Evolutionary conservation across 495 filamentous ascomycete genomes (phyloP).

Genomic region (Durotheca rogersii): DNA sequence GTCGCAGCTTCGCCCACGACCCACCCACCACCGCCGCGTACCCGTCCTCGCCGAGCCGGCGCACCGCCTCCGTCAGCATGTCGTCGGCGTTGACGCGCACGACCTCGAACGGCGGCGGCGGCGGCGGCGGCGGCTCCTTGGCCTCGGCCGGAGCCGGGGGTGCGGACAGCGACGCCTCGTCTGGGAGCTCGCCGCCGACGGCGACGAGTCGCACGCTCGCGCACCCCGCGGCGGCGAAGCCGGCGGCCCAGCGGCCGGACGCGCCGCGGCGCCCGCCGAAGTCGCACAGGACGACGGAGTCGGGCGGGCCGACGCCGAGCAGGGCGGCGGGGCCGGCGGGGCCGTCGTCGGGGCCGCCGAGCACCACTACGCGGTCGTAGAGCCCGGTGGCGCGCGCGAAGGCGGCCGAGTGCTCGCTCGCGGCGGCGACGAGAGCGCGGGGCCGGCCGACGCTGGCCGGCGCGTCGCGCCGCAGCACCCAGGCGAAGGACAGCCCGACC

Average conservation of each 20-base stretch:
- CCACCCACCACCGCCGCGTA: constrained; percentile 34
- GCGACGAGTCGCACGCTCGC: constrained; percentile 41
- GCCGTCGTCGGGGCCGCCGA: constrained; percentile 34
- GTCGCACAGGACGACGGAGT: constrained; percentile 53
- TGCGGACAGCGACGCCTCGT: constrained; percentile 30
- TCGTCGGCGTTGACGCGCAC: constrained; percentile 47
- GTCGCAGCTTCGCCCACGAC: constrained; percentile 41
- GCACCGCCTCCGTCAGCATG: constrained; percentile 42
- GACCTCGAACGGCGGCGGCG: constrained; percentile 23
- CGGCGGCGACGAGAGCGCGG: constrained; percentile 38
- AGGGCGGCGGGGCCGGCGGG: constrained; percentile 17
- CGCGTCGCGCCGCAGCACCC: constrained; percentile 31
- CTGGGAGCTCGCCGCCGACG: constrained; percentile 41
- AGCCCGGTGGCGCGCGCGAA: constrained; percentile 37
- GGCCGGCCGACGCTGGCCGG: too few species aligned
- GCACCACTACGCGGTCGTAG: constrained; percentile 40
- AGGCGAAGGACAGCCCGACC: constrained; percentile 47
- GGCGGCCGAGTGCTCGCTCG: constrained; percentile 32
- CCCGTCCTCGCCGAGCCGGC: constrained; percentile 28
- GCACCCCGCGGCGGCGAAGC: constrained; percentile 29
- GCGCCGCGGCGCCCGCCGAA: constrained; percentile 51
- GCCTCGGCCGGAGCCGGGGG: too few species aligned
- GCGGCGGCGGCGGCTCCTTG: not conserved
- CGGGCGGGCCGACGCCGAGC: constrained; percentile 17
- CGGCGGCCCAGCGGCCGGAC: constrained; percentile 36